Evolutionary conservation across 2,329 filamentous ascomycete species (phyloP).

Genomic region (Sporothrix phasma): DNA sequence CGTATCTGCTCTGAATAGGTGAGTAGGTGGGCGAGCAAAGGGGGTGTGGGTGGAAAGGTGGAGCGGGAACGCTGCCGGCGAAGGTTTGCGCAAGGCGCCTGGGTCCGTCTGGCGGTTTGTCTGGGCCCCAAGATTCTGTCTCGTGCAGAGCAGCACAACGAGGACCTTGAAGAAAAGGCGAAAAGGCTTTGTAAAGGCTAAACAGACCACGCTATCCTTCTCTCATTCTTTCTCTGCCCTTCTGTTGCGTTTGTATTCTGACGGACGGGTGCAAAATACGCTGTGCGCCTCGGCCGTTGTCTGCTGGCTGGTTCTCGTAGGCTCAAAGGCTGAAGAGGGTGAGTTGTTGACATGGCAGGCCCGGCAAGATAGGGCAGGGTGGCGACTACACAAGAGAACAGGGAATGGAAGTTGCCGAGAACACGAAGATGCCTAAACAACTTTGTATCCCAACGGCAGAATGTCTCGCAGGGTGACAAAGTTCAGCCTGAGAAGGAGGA

Average conservation of each 20-base stretch:
- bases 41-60: background rate
- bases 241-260: background rate
- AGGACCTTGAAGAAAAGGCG: background rate
- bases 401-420: background rate
- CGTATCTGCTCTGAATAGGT: background rate
- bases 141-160: too few relatives aligned
- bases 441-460: too few relatives aligned
- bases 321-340: too few relatives aligned
- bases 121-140: background rate
- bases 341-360: too few relatives aligned
- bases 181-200: too few relatives aligned
- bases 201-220: background rate
- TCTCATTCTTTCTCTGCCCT: background rate
- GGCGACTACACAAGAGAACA: background rate
- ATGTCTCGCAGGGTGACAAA: too few relatives aligned
- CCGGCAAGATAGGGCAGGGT: background rate
- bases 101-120: background rate
- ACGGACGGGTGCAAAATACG: background rate
- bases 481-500: too few relatives aligned
- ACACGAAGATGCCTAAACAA: background rate
- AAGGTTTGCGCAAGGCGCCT: background rate
- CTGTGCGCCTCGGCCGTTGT: background rate
- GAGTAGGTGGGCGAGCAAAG: background rate
- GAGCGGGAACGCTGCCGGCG: slow-evolving; percentile 1
- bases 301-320: background rate